Base-by-base conservation (phyloP, 2,329 filamentous ascomycete genomes). In the Cryphonectria japonica region DNA sequence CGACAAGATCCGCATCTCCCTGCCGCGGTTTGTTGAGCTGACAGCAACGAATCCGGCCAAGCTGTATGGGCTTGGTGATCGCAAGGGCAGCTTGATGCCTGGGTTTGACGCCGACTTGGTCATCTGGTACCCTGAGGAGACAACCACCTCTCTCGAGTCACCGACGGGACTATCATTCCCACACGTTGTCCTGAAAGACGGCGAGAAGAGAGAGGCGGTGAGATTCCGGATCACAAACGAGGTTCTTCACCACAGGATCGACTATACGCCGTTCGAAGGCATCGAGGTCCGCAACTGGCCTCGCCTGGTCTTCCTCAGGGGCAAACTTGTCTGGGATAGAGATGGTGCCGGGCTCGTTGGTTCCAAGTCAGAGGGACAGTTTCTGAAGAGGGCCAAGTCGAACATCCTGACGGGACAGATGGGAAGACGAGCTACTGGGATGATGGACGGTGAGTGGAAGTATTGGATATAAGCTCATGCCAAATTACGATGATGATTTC, bases 231-330 rank as follows among this genome's bases (percentile, higher is more conserved):
- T 87, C 73, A 78, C 78, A 57, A 89, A 90, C 74, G 79, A 80
- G 9, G 85, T 85, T 79, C 77, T 91, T 73, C 88, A 91, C 77
- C 88, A 91, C 76, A 83, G 87, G 72, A 85, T 89, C 2, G 88
- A 91, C 75, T 89, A 91, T 75, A 89, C 88, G 11, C 88, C 88
- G 0, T 91, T 86, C 74, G 88, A 91, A 76, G 88, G 88, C 0
- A 82, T 81, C 65, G 79, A 76, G n/a, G 75, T 91, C 57, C 82
- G 81, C 39, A 87, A 91, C 70, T 91, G 89, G 88, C 88, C 88
- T 14, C 81, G 88, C 29, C 90, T 86, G 75, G 90, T 88, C 0
- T 81, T 91, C 9, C 73, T 91, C 59, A 79, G 89, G 69, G 89
- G 89, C 0, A 78, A 85, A 72, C 82, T 91, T 0, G 85, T 89